Conservation (phyloP, 257 asterid genomes). For the Pogostemon cablin region DNA sequence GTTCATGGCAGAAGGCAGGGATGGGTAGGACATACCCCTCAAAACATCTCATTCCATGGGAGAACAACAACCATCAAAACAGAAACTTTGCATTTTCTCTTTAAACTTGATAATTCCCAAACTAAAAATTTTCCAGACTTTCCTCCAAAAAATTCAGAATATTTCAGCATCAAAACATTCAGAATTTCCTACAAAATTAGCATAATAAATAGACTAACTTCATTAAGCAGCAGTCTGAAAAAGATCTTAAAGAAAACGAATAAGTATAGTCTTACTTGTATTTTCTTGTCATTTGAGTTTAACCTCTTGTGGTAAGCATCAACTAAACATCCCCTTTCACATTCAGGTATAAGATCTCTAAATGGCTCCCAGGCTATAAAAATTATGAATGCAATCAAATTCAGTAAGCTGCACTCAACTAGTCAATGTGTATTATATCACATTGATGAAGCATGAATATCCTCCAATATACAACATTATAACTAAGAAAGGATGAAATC, state of each 20-base stretch:
- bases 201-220: no score
- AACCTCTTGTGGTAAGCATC: slow-evolving; percentile 89
- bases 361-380: slow-evolving; percentile 91
- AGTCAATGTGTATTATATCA: not conserved
- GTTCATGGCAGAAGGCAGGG: no score
- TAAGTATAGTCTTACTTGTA: slow-evolving; percentile 62
- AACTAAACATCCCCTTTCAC: slow-evolving; percentile 79
- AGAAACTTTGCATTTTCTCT: no score
- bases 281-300: slow-evolving; percentile 77
- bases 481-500: not conserved
- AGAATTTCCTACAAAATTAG: no score
- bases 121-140: no score
- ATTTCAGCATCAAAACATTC: no score
- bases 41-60: no score
- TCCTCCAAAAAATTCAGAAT: no score
- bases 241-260: slow-evolving; percentile 27
- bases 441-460: not conserved
- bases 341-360: slow-evolving; percentile 89
- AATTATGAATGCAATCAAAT: slow-evolving; percentile 18
- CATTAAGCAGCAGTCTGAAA: slow-evolving; percentile 10
- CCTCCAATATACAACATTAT: not conserved
- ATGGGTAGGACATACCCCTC: no score
- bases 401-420: slow-evolving; percentile 3
- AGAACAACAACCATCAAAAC: no score
- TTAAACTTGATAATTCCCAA: no score